Evolutionary conservation across 371 early-diverging fungal species (phyloP), one percentile per base, ranked within the genome.

Genomic region (Rhizopus stolonifer): DNA sequence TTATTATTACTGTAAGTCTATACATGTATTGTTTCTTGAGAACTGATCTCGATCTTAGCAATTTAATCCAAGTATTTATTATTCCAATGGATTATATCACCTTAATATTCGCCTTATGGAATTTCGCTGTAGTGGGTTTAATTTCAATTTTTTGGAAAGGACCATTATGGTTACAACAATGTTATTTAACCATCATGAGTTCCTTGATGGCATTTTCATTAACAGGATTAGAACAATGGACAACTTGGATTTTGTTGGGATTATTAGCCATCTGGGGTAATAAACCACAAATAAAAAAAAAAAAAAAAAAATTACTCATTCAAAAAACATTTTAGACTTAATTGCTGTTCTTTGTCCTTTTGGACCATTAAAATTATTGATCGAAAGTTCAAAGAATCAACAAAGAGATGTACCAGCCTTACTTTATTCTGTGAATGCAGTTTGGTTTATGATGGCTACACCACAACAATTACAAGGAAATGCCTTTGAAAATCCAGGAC

Each of bases 301-400:
- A n/a, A n/a, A n/a, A n/a, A n/a, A n/a, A n/a, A n/a, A n/a, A n/a
- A n/a, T n/a, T n/a, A n/a, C n/a, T n/a, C n/a, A n/a, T n/a, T n/a
- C n/a, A n/a, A n/a, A n/a, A 9, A 23, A 5, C 29, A 23, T 3
- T 21, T 5, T 63, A 89, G 90, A 93, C 72, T 69, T 93, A 49
- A 82, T 93, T 56, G 94, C 94, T 1, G 94, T 93, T 6, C 72
- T 93, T 0, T 91, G 90, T 65, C 94, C 94, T 3, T 92, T 85
- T 79, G 94, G 94, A n/a, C 94, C 94, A 5, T 78, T 93, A 18
- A 81, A 88, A n/a, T 70, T 91, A 22, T 64, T 93, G 7, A 81
- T 93, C 46, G 90, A 93, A 65, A 84, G 85, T 43, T 83, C 90
- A 7, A 77, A 82, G 56, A 71, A 56, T 15, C 80, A 91, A 33